Evolutionary conservation across 2,329 filamentous ascomycete genomes (phyloP).

Genomic region (Pseudogymnoascus sp.): DNA sequence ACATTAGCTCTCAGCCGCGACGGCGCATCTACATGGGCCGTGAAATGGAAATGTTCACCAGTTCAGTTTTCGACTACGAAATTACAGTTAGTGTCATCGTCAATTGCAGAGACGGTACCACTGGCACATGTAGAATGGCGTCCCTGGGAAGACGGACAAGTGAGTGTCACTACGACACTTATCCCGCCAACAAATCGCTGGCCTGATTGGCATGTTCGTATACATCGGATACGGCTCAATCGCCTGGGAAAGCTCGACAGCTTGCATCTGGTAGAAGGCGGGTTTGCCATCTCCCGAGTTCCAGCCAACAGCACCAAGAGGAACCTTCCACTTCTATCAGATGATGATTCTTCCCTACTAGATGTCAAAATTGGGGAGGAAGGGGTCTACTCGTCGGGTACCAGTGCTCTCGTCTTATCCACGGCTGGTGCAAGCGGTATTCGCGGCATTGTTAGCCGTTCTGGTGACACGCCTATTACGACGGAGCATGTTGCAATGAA

Average conservation of each 20-base stretch:
- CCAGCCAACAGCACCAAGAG: neutral
- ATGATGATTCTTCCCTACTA: neutral
- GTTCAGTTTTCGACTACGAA: neutral
- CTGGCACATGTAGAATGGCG: slow-evolving; percentile 5
- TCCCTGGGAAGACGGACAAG: slow-evolving; percentile 9
- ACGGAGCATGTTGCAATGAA: slow-evolving; percentile 6
- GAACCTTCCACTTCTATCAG: neutral
- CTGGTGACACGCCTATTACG: neutral
- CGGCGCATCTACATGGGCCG: slow-evolving; percentile 31
- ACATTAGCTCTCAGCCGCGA: slow-evolving; percentile 32
- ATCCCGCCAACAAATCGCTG: slow-evolving; percentile 12
- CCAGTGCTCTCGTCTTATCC: slow-evolving; percentile 1
- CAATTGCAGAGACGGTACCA: neutral
- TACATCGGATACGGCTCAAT: slow-evolving; percentile 8
- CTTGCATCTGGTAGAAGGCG: slow-evolving; percentile 10
- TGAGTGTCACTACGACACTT: slow-evolving; percentile 13
- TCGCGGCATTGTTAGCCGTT: neutral
- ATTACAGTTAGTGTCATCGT: neutral
- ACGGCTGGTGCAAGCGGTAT: slow-evolving; percentile 8
- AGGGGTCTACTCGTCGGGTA: neutral
- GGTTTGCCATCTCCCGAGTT: slow-evolving; percentile 12
- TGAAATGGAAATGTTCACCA: slow-evolving; percentile 28
- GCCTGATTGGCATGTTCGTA: slow-evolving; percentile 16
- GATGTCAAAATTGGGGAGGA: neutral
- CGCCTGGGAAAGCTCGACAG: neutral